These are phyloP conservation scores for Melocanna baccifera DNA, from an alignment of 176 grass and related monocot species.

Conservation along the genomic window DNA sequence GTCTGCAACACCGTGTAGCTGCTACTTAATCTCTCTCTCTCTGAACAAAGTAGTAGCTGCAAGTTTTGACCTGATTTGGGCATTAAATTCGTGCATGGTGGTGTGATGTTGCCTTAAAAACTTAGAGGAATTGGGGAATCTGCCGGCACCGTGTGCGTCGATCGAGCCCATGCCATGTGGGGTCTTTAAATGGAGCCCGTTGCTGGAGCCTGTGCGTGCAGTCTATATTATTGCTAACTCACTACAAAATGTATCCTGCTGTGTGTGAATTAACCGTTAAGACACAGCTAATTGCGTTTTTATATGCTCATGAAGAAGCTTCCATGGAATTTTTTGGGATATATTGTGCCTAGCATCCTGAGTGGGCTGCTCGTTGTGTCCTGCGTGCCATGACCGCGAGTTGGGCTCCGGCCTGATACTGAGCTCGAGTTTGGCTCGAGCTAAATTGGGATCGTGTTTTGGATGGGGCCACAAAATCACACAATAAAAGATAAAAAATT, in stretches of 20 bases:
- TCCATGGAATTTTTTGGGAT: slow-evolving; percentile 40
- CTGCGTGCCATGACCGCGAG: background rate
- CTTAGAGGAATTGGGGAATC: slow-evolving; percentile 22
- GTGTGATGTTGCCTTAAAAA: slow-evolving; percentile 29
- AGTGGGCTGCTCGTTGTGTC: background rate
- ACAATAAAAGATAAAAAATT: background rate
- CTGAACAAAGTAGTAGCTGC: background rate
- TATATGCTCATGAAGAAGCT: slow-evolving; percentile 29
- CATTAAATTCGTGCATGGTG: slow-evolving; percentile 33
- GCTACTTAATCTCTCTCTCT: too few relatives aligned
- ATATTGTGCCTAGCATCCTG: slow-evolving; percentile 10
- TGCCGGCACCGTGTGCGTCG: slow-evolving; percentile 38
- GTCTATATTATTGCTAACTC: background rate
- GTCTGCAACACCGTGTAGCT: background rate
- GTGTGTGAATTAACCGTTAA: background rate
- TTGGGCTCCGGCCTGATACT: background rate
- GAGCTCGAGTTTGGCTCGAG: background rate
- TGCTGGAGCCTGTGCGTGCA: background rate
- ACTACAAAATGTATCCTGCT: background rate
- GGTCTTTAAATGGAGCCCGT: slow-evolving; percentile 44
- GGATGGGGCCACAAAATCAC: background rate
- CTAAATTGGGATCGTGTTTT: background rate
- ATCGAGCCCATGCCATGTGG: slow-evolving; percentile 49
- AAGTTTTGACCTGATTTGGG: slow-evolving; percentile 44
- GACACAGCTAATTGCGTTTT: background rate